Conservation (phyloP, 306 rosid genomes). For the Echinosophora koreensis region DNA sequence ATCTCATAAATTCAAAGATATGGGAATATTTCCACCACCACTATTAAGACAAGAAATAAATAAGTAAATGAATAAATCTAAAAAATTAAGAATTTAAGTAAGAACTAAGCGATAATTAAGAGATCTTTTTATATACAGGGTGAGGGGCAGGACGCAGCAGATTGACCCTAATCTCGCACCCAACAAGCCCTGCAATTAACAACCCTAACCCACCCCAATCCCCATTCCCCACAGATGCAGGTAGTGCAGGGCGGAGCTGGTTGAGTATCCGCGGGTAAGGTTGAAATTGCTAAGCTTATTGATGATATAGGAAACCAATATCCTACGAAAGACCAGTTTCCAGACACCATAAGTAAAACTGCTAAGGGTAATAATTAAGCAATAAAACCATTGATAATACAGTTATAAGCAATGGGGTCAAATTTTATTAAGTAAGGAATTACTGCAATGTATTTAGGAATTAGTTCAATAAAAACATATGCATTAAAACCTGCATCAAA, state of each 20-base stretch:
- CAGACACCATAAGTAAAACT: background rate
- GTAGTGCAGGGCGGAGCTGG: no score
- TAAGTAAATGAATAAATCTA: background rate
- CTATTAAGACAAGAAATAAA: background rate
- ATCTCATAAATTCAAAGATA: background rate
- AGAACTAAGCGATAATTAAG: background rate
- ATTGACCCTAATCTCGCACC: no score
- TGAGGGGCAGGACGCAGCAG: no score
- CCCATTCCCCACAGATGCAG: no score
- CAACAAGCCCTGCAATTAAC: no score
- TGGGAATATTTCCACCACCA: background rate
- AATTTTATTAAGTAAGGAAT: background rate
- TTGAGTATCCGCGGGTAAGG: no score
- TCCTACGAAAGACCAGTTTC: conserved; percentile 18
- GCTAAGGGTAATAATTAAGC: background rate
- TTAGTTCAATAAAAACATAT: background rate
- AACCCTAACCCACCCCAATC: no score
- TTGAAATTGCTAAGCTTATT: background rate
- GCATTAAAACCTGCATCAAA: conserved; percentile 31
- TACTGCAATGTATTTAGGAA: conserved; percentile 1
- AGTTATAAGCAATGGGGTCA: conserved; percentile 12
- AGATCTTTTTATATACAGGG: no score
- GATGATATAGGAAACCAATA: background rate
- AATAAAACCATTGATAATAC: conserved; percentile 27
- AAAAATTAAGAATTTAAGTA: background rate